Conservation (phyloP, 2,329 filamentous ascomycete species). For the Talaromyces sp. region DNA sequence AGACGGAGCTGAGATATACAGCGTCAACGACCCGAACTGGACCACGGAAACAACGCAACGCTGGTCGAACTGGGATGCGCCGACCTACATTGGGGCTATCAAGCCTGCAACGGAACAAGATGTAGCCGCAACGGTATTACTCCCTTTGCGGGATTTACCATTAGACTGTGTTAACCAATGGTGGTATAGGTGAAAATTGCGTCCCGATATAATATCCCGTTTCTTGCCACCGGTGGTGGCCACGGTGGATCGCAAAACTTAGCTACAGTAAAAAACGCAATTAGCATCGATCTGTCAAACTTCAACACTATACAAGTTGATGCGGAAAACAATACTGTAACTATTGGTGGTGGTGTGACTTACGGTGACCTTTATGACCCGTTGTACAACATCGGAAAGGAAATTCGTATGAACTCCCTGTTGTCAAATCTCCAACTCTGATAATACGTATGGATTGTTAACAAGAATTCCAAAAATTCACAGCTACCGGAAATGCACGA, state of each 20-base stretch:
- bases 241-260: conserved; percentile 2
- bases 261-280: conserved; percentile 18
- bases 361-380: conserved; percentile 23
- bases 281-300: conserved; percentile 28
- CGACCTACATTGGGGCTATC: conserved; percentile 8
- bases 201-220: conserved; percentile 5
- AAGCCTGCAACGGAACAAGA: conserved; percentile 8
- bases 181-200: conserved; percentile 6
- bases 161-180: not conserved
- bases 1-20: conserved; percentile 1
- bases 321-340: conserved; percentile 18
- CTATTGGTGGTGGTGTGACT: conserved; percentile 23
- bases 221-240: conserved; percentile 11
- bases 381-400: conserved; percentile 24
- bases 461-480: not conserved
- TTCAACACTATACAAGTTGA: conserved; percentile 23
- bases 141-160: not conserved
- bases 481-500: conserved; percentile 7
- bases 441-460: not conserved
- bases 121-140: conserved; percentile 6
- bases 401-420: conserved; percentile 22
- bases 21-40: conserved; percentile 1
- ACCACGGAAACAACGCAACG: conserved; percentile 2
- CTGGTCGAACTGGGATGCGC: conserved; percentile 7
- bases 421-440: not conserved